These are phyloP conservation scores for Annona squamosa DNA, from an alignment of 164 flowering plant genomes.

Conservation along the genomic window DNA sequence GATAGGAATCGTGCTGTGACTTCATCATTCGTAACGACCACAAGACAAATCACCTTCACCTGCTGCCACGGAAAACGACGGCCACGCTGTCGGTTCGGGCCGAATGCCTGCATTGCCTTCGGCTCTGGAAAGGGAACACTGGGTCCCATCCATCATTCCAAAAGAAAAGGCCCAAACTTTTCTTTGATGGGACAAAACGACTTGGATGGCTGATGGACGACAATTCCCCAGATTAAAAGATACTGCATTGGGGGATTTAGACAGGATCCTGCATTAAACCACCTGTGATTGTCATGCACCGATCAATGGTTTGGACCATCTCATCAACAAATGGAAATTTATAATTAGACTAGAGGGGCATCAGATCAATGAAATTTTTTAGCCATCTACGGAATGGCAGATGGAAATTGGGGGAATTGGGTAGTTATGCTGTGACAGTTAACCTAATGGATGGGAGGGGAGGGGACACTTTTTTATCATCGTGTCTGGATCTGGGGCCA, in stretches of 20 bases:
- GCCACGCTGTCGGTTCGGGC: not conserved
- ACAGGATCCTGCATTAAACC: not conserved
- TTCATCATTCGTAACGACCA: not conserved
- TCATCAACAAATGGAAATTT: not conserved
- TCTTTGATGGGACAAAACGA: not conserved
- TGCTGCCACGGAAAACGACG: not conserved
- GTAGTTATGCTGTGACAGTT: no score
- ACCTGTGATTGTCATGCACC: no score
- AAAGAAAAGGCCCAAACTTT: not conserved
- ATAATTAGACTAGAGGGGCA: no score
- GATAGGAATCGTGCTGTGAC: not conserved
- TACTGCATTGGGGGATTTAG: not conserved
- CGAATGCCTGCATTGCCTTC: not conserved
- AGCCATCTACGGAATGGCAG: no score
- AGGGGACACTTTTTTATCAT: no score
- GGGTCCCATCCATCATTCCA: not conserved
- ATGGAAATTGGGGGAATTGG: no score
- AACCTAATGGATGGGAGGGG: no score
- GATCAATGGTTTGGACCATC: no score
- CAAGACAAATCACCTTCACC: not conserved
- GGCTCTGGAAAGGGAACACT: not conserved
- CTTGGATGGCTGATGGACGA: not conserved
- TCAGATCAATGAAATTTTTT: no score
- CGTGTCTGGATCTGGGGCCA: no score
- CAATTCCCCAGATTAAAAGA: not conserved